phyloP scores from a whole-genome alignment of 805 yeast species.

The Brettanomyces anomalus region DNA sequence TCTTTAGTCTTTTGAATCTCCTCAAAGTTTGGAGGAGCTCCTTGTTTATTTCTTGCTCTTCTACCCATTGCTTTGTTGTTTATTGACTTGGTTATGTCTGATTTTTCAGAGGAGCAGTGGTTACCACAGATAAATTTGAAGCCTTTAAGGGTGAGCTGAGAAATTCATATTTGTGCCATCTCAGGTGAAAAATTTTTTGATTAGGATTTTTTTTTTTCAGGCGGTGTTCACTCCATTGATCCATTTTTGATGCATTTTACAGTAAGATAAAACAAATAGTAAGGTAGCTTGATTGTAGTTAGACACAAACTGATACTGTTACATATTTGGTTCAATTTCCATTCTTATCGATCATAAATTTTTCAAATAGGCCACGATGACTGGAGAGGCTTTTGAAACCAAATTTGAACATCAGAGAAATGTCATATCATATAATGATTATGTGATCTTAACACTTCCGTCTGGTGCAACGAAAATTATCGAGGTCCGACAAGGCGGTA shows the following conservation, averaged over 20 bases:
- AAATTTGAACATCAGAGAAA: conserved; percentile 9
- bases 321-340: too few species aligned
- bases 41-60: conserved; percentile 88
- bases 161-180: neutral
- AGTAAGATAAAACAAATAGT: too few species aligned
- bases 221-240: too few species aligned
- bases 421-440: conserved; percentile 37
- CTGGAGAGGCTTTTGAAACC: neutral
- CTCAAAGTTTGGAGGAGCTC: conserved; percentile 81
- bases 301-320: too few species aligned
- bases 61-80: conserved; percentile 61
- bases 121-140: neutral
- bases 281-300: too few species aligned
- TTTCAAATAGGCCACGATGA: conserved; percentile 4
- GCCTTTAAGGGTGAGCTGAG: neutral
- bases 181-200: conserved; percentile 1
- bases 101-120: too few species aligned
- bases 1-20: conserved; percentile 50
- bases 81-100: too few species aligned
- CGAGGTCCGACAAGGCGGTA: conserved; percentile 50
- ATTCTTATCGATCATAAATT: too few species aligned
- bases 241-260: too few species aligned
- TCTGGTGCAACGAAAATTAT: conserved; percentile 71
- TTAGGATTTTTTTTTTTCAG: neutral
- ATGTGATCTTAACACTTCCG: conserved; percentile 67